Percentiles rank a stretch among this genome's conserved stretches.
phyloP scores from a whole-genome alignment of 2,329 filamentous ascomycete species.

The Plectosphaerella cucumerina region DNA sequence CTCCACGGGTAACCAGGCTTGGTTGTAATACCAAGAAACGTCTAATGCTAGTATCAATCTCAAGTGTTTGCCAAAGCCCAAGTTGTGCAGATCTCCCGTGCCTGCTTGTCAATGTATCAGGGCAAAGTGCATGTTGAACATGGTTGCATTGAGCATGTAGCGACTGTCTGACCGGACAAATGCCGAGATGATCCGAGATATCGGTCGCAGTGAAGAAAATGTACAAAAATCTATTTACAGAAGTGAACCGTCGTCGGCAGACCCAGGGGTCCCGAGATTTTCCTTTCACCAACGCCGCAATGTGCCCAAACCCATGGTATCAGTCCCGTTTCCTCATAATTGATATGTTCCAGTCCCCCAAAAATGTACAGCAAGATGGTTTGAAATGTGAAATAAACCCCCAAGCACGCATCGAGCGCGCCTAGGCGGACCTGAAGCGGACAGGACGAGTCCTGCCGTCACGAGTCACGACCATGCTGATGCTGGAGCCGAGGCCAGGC shows the following conservation, averaged over 20 bases:
- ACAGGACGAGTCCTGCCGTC: conserved; percentile 21
- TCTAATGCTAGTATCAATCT: not conserved
- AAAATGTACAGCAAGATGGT: too few relatives aligned
- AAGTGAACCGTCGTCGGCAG: too few relatives aligned
- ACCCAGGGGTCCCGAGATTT: too few relatives aligned
- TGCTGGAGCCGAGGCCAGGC: conserved; percentile 31
- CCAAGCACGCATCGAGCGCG: not conserved
- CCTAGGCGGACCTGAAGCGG: conserved; percentile 14
- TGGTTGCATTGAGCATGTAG: too few relatives aligned
- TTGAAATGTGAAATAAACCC: too few relatives aligned
- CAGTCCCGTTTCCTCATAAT: too few relatives aligned
- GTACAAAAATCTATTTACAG: not conserved
- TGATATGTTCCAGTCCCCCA: too few relatives aligned
- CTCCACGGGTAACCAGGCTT: conserved; percentile 2
- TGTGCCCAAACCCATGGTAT: not conserved
- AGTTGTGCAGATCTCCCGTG: not conserved
- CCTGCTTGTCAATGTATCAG: too few relatives aligned
- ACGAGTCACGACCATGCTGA: conserved; percentile 29
- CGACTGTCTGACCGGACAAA: too few relatives aligned
- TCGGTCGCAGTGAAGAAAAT: not conserved
- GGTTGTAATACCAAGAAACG: conserved; percentile 2
- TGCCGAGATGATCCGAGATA: too few relatives aligned
- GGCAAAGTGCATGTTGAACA: too few relatives aligned
- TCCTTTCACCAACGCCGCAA: too few relatives aligned
- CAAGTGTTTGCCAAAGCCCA: not conserved